Percentiles rank a stretch among this genome's conserved stretches.
phyloP scores from a whole-genome alignment of 2,329 filamentous ascomycete genomes.

The Coniochaeta ligniaria region DNA sequence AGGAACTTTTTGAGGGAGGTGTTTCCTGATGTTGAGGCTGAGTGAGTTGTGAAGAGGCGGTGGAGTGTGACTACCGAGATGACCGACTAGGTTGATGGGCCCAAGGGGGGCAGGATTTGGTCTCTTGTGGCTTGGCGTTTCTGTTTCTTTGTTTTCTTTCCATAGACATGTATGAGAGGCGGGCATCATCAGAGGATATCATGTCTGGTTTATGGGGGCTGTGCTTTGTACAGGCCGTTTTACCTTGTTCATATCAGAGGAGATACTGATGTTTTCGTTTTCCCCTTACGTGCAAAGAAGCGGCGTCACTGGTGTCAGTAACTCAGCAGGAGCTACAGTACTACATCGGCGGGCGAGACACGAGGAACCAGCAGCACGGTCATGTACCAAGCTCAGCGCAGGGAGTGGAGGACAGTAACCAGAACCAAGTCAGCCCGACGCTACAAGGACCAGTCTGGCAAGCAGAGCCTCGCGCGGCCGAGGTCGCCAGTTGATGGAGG shows the following conservation, averaged over 20 bases:
- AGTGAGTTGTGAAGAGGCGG: conserved; percentile 2
- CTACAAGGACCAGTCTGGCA: background rate
- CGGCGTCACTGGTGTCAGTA: too few species aligned
- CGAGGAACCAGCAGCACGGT: background rate
- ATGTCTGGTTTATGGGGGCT: background rate
- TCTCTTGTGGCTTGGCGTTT: background rate
- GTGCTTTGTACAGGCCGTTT: too few species aligned
- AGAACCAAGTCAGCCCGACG: background rate
- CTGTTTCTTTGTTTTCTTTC: background rate
- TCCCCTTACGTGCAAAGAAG: too few species aligned
- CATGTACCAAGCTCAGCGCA: background rate
- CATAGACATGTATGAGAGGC: background rate
- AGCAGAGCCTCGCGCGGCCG: background rate
- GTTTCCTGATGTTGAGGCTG: conserved; percentile 28
- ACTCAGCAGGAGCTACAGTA: background rate
- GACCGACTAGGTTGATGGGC: background rate
- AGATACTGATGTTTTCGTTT: too few species aligned
- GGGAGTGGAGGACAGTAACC: background rate
- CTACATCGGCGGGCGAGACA: background rate
- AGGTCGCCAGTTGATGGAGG: background rate
- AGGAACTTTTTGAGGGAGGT: conserved; percentile 64
- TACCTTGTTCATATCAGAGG: too few species aligned
- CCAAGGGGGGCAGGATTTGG: background rate
- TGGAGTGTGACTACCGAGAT: background rate
- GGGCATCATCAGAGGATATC: background rate